These are phyloP conservation scores for Wickerhamomyces sp. DNA, from an alignment of 1,139 yeast genomes.

Conservation along the genomic window DNA sequence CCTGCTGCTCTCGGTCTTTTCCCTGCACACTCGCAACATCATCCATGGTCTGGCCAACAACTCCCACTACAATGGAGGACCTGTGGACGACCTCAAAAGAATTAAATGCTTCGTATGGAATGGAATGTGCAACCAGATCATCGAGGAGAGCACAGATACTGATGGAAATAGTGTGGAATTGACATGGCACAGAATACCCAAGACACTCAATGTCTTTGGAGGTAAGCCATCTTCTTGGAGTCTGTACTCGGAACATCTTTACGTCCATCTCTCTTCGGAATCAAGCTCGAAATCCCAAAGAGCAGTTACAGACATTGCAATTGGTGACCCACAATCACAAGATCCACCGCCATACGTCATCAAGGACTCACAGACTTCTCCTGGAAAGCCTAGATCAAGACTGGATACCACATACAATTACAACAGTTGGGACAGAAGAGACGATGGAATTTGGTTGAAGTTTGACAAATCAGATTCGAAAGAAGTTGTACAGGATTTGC, in stretches of 20 bases:
- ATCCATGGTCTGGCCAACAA: conserved; percentile 11
- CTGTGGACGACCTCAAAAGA: conserved; percentile 19
- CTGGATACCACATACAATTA: conserved; percentile 15
- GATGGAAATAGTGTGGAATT: conserved; percentile 5
- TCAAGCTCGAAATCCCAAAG: conserved; percentile 7
- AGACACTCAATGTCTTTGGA: conserved; percentile 16
- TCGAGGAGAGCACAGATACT: conserved; percentile 8
- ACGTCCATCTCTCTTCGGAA: conserved; percentile 12
- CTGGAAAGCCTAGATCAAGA: conserved; percentile 17
- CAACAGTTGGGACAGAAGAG: conserved; percentile 17
- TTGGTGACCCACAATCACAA: conserved; percentile 13
- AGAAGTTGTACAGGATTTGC: conserved; percentile 35
- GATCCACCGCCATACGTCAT: conserved; percentile 21
- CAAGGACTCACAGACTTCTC: conserved; percentile 14
- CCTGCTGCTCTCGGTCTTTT: conserved; percentile 11
- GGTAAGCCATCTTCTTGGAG: conserved; percentile 6
- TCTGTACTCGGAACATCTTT: conserved; percentile 16
- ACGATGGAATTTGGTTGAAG: conserved; percentile 33
- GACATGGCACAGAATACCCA: conserved; percentile 15
- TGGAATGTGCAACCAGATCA: conserved; percentile 20
- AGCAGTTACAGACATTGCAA: conserved; percentile 19
- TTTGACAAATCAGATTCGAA: conserved; percentile 23
- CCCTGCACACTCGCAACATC: conserved; percentile 18
- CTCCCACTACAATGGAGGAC: conserved; percentile 17
- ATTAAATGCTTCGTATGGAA: conserved; percentile 20